Base-by-base conservation (phyloP, 1,284 basidiomycete genomes). In the Rhodotorula sp. region DNA sequence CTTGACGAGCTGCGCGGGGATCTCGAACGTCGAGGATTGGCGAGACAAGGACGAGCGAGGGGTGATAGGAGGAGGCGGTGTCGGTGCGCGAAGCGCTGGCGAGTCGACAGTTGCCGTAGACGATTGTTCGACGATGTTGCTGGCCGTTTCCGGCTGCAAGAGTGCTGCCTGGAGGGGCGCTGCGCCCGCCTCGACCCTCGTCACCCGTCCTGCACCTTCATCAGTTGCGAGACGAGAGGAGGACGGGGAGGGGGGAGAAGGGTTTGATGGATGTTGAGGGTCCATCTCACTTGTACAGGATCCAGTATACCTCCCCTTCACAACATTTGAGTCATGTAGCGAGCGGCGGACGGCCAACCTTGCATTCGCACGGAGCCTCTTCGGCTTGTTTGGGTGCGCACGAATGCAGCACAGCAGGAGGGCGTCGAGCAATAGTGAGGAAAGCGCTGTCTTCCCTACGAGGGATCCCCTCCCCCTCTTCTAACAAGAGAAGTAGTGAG, bases 1-100 rank as follows among this genome's bases (percentile, higher is more conserved):
- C 30, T 68, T 67, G 52, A 74, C 62, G 39, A 72, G 69, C 30
- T 56, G 15, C 13, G 54, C 58, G 4, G 74, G 74, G 30, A 75
- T 71, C 22, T n/a, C 19, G 59, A 74, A 74, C 7, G 52, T 29
- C 8, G 54, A 53, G 15, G n/a, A 19, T 27, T 44, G 55, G 55
- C 55, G 55, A 9, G 39, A 55, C 24, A 34, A 47, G 24, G 61
- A 55, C 15, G 46, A n/a, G 30, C 54, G 44, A 13, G 53, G 34
- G 13, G 53, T 17, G 54, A 54, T 29, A 15, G 39, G 13, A 44
- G 39, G 34, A 30, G 62, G 62, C 62, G 62, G 62, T 63, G 62
- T n/a, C 3, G 61, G 53, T 22, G 34, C 19, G 30, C 5, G 15
- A 2, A n/a, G 13, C 4, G 56, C 13, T 15, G 1, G 56, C 6